Evolutionary conservation across 2,329 filamentous ascomycete genomes (phyloP), one percentile per base, ranked within the genome.

Genomic region (Thermochaetoides dissita): DNA sequence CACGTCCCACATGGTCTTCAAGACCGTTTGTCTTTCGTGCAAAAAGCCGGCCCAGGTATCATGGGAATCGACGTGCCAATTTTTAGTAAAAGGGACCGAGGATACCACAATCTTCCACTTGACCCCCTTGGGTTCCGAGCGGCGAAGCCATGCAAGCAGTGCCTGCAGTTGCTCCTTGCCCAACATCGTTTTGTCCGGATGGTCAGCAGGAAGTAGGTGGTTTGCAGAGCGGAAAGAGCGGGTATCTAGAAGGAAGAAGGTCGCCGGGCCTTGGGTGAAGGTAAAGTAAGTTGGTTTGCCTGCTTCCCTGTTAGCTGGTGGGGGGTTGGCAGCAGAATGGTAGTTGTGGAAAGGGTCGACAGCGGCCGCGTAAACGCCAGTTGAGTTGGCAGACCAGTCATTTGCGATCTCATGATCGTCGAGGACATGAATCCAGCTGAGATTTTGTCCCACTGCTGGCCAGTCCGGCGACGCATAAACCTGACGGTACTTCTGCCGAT

Each of bases 341-440:
- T 98, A 98, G 55, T 87, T 76, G 38, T 79, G 67, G 68, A 84
- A 98, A 1, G 89, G 85, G 46, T 93, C 86, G 36, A 84, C 76
- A 5, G 89, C 88, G 0, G 81, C 75, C 3, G 71, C 62, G 57
- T 89, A 95, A 0, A 94, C 74, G 6, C 84, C 84, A 0, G 84
- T 87, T 10, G 75, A 81, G 57, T 89, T 91, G 11, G 73, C 69
- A 46, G 81, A 78, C 87, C 88, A 96, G 62, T 96, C 91, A 53
- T 98, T 96, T 6, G 75, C 74, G 47, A 98, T 95, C 58, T 98
- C 91, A 55, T 98, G 91, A 58, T 98, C 91, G 56, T 98, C 91
- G 6, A 95, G 74, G 2, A 94, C 88, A 56, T 98, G 91, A 36
- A 96, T 85, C 91, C 91, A 98, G 53, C 88, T 93, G n/a, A 96